Percentiles rank a stretch among this genome's conserved stretches.
These are phyloP conservation scores for Ophiostoma ips DNA, from an alignment of 2,329 filamentous ascomycete genomes.

Conservation along the genomic window DNA sequence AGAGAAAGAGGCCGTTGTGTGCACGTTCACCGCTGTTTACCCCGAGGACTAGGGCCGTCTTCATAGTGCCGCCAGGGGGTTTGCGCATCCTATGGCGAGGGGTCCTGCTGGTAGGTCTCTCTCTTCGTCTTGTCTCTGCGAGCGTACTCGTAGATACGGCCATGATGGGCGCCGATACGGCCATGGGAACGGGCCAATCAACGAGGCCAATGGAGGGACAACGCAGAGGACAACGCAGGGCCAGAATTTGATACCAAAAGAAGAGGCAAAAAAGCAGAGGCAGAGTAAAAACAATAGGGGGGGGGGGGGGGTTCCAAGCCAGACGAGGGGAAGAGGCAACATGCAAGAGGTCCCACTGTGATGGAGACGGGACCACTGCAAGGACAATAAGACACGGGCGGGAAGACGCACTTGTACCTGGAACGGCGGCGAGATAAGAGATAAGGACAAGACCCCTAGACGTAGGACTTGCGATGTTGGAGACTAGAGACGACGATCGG, in stretches of 20 bases:
- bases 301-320: too few relatives aligned
- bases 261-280: too few relatives aligned
- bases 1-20: neutral
- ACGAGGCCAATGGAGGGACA: neutral
- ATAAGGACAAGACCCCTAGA: neutral
- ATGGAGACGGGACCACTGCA: slow-evolving; percentile 3
- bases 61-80: neutral
- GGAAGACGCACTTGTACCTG: slow-evolving; percentile 6
- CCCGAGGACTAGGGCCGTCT: neutral
- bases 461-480: slow-evolving; percentile 1
- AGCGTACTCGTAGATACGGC: neutral
- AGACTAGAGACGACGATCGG: neutral
- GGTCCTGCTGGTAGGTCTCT: neutral
- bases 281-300: neutral
- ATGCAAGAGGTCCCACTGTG: slow-evolving; percentile 6
- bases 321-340: neutral
- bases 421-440: slow-evolving; percentile 4
- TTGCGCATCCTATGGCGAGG: neutral
- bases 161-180: neutral
- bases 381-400: slow-evolving; percentile 4
- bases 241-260: too few relatives aligned
- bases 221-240: too few relatives aligned
- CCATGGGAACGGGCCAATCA: neutral
- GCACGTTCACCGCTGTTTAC: slow-evolving; percentile 11
- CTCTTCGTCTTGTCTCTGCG: too few relatives aligned